Base-by-base conservation (phyloP, 352 stramenopile species). In the Phytophthora quininea region DNA sequence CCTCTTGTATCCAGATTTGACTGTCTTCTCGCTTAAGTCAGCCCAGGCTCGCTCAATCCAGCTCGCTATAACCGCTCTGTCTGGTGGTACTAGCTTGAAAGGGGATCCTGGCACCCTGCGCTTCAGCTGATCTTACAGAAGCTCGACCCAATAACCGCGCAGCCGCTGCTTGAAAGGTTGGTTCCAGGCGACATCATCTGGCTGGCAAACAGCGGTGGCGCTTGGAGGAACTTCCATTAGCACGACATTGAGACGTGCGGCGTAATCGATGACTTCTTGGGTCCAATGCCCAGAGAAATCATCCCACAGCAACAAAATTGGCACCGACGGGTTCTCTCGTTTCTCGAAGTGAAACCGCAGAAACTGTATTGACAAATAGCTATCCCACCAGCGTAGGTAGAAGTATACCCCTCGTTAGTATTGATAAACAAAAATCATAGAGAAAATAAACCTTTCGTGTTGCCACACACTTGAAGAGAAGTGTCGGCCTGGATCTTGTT, bases 331-430 rank as follows among this genome's bases (percentile, higher is more conserved):
- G 2, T 54, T 33, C 9, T 27, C 43, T 0, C 55, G 55, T 14
- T 29, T n/a, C n/a, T n/a, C 32, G 24, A 70, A 70, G 24, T 64
- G 54, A 29, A 55, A 53, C 40, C 19, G 1, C 3, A 64, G 14
- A 35, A 70, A 64, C 2, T 33, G 29, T 7, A 64, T 35, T 2
- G 62, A 70, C 1, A 70, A 33, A 12, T 49, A 15, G 11, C 10
- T 31, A 35, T 70, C 56, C 50, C 62, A 64, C 55, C 38, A 64
- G 2, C 19, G 48, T 51, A 87, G n/a, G n/a, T n/a, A n/a, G n/a
- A n/a, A n/a, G n/a, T n/a, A n/a, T n/a, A n/a, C n/a, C n/a, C n/a
- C n/a, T n/a, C n/a, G n/a, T n/a, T n/a, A n/a, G n/a, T n/a, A n/a
- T n/a, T n/a, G n/a, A n/a, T n/a, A n/a, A n/a, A n/a, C n/a, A n/a